Evolutionary conservation across 306 rosid species (phyloP), one percentile per base, ranked within the genome.

Genomic region (Nissolia schottii): DNA sequence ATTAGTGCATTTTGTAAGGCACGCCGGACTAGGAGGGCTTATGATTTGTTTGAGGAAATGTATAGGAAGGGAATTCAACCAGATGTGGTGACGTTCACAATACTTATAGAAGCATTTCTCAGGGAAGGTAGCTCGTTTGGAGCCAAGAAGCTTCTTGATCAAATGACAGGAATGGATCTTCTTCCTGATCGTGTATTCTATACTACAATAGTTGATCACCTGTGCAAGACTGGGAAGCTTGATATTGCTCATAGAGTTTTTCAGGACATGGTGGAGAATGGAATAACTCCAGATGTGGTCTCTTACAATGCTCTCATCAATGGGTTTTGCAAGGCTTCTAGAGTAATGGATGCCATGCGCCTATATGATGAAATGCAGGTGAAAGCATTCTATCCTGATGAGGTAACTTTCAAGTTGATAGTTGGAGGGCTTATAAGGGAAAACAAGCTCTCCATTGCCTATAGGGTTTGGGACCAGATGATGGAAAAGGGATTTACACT

Each of bases 401-500:
- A 79, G 73, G 90, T 94, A 72, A 94, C 96, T 83, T 94, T 78
- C 78, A 94, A 89, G 77, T 83, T 91, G 88, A 81, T 94, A 71
- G 89, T 94, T 74, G 79, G 92, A 70, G 96, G 96, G 64, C 94
- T 91, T 71, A 58, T 91, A 73, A 83, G 66, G 65, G 95, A 70
- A 69, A 85, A 85, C 27, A 85, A 72, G 75, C 77, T 89, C 73
- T 74, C 82, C 6, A 74, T 69, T 73, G 97, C 98, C 37, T 86
- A 91, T 75, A 83, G 79, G 70, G 82, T 93, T 76, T 94, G 98
- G 97, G 97, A 89, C 80, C 90, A 85, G 84, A 94, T 91, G 96
- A 94, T 94, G 98, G 98, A 94, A 84, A 89, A 85, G 71, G 96
- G 98, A 22, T 86, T 86, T 76, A 93, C 91, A 7, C 97, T 94